A percentile compares a stretch with the other conserved stretches of the same genome.
phyloP scores from a whole-genome alignment of 2,329 filamentous ascomycete species.

The Onygenales sp. region DNA sequence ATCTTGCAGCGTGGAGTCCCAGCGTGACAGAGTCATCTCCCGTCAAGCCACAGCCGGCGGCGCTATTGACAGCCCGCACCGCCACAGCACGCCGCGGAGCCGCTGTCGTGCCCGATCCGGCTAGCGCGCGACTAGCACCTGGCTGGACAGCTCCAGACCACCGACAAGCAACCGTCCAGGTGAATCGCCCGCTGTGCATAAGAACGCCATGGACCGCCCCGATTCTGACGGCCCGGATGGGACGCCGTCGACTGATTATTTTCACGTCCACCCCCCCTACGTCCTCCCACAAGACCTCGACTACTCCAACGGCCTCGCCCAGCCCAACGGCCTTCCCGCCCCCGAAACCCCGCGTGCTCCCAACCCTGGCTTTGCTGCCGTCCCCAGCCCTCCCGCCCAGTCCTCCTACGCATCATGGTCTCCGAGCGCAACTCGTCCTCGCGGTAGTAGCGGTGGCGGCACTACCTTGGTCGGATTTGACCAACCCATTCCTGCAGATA shows the following conservation, averaged over 20 bases:
- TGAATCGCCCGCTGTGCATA: slow-evolving; percentile 7
- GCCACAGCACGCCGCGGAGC: too few species aligned
- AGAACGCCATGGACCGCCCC: slow-evolving; percentile 31
- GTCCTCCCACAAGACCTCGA: slow-evolving; percentile 16
- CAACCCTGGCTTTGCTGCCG: slow-evolving; percentile 21
- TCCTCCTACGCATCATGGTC: slow-evolving; percentile 25
- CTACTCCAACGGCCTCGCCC: background rate
- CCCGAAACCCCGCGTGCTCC: background rate
- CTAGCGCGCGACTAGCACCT: background rate
- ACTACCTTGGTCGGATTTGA: slow-evolving; percentile 30
- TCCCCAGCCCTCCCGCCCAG: slow-evolving; percentile 15
- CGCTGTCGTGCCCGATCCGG: background rate
- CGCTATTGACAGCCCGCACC: too few species aligned
- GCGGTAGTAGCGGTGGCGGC: slow-evolving; percentile 33
- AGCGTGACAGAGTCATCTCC: too few species aligned
- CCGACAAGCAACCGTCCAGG: background rate
- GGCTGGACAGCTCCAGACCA: background rate
- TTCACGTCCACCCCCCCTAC: slow-evolving; percentile 23
- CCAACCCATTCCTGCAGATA: slow-evolving; percentile 20
- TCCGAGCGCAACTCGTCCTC: slow-evolving; percentile 27
- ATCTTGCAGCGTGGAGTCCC: too few species aligned
- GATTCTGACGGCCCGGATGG: slow-evolving; percentile 33
- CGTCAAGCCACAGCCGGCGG: too few species aligned
- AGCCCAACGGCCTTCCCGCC: background rate
- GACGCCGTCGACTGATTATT: slow-evolving; percentile 34